These are phyloP conservation scores for Neurospora sp. DNA, from an alignment of 495 filamentous ascomycete genomes.

Conservation along the genomic window DNA sequence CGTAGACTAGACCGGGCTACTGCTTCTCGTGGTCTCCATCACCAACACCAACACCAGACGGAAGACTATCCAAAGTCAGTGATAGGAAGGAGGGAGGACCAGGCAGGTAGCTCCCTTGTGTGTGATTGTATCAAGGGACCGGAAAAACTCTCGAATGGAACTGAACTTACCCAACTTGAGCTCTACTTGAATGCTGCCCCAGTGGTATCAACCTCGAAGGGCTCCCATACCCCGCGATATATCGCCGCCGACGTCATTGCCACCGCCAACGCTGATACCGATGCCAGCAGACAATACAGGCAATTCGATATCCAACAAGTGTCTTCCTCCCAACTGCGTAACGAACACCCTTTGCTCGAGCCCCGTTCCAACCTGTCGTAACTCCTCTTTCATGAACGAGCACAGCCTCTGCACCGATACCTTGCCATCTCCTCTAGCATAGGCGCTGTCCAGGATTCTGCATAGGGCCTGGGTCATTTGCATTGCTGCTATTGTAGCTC, in stretches of 20 bases:
- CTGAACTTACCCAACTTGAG: neutral
- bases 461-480: slow-evolving; percentile 14
- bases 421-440: neutral
- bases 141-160: neutral
- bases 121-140: neutral
- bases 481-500: neutral
- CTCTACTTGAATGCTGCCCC: neutral
- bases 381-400: slow-evolving; percentile 15
- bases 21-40: neutral
- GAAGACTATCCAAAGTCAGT: neutral
- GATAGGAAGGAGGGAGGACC: too few species aligned
- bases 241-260: neutral
- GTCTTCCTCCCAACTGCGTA: slow-evolving; percentile 18
- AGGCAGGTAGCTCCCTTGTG: neutral
- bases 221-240: neutral
- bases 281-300: slow-evolving; percentile 3
- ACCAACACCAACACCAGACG: neutral
- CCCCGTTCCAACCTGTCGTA: slow-evolving; percentile 4
- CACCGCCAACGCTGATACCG: neutral
- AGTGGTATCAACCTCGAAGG: neutral
- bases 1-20: neutral
- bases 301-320: slow-evolving; percentile 18
- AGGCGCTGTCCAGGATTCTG: slow-evolving; percentile 6
- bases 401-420: slow-evolving; percentile 18
- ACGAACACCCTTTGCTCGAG: slow-evolving; percentile 14